Evolutionary conservation across 2,329 filamentous ascomycete genomes (phyloP).

Genomic region (Fusarium pseudonygamai): DNA sequence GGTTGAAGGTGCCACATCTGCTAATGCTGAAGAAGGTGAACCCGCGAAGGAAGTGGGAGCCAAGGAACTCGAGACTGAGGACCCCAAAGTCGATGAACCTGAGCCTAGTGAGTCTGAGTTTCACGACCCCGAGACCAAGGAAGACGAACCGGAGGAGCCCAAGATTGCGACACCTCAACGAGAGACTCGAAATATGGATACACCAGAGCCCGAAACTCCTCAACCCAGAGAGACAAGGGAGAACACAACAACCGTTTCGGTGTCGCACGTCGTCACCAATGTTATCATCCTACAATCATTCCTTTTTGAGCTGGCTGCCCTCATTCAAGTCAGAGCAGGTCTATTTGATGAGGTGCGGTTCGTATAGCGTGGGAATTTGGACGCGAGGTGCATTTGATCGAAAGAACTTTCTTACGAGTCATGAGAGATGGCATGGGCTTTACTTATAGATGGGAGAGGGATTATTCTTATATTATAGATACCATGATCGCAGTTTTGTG

Average conservation of each 20-base stretch:
- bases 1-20: neutral
- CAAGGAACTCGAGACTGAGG: neutral
- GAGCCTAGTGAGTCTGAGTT: neutral
- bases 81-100: neutral
- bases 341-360: conserved; percentile 81
- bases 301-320: conserved; percentile 76
- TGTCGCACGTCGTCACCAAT: conserved; percentile 84
- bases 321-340: conserved; percentile 78
- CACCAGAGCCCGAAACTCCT: conserved; percentile 28
- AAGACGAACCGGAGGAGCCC: neutral
- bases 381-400: conserved; percentile 8
- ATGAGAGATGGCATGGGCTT: conserved; percentile 37
- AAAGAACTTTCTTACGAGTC: conserved; percentile 37
- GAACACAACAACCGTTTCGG: conserved; percentile 62
- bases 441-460: conserved; percentile 28
- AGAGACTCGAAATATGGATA: conserved; percentile 16
- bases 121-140: neutral
- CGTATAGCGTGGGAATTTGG: conserved; percentile 37
- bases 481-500: conserved; percentile 19
- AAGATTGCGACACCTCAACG: conserved; percentile 12
- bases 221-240: conserved; percentile 32
- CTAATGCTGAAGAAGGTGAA: neutral
- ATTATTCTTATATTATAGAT: conserved; percentile 16
- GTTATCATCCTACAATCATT: conserved; percentile 83
- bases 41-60: neutral